Evolutionary conservation across 352 stramenopile genomes (phyloP).

Genomic region (Phytophthora europaea): DNA sequence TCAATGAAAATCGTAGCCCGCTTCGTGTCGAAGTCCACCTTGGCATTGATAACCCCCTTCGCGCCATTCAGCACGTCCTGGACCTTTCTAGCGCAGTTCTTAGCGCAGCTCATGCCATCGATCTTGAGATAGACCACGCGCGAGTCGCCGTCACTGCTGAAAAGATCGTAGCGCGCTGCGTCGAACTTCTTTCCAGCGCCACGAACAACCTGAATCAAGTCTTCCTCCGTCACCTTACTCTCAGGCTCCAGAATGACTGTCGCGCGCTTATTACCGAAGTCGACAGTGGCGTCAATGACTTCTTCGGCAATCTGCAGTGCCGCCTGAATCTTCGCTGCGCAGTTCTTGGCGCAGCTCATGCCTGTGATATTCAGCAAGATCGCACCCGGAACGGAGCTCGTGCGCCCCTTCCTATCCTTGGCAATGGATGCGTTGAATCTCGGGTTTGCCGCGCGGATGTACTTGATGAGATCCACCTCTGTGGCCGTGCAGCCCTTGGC

Average conservation of each 20-base stretch:
- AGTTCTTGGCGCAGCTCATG: slow-evolving; percentile 83
- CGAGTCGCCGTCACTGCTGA: slow-evolving; percentile 65
- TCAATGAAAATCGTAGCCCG: slow-evolving; percentile 84
- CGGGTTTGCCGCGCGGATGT: slow-evolving; percentile 76
- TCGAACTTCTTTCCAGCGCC: slow-evolving; percentile 58
- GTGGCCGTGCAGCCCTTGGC: slow-evolving; percentile 84
- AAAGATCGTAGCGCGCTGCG: slow-evolving; percentile 74
- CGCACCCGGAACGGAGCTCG: slow-evolving; percentile 65
- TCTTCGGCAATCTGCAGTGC: slow-evolving; percentile 57
- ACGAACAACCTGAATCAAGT: slow-evolving; percentile 74
- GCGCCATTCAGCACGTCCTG: slow-evolving; percentile 68
- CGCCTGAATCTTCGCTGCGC: slow-evolving; percentile 63
- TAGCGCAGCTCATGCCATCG: slow-evolving; percentile 82
- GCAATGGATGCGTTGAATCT: slow-evolving; percentile 80
- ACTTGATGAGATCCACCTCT: slow-evolving; percentile 90
- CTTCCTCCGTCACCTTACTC: slow-evolving; percentile 67
- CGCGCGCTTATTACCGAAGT: slow-evolving; percentile 75
- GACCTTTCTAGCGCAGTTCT: slow-evolving; percentile 83
- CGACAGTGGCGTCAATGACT: slow-evolving; percentile 77
- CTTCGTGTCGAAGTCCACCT: slow-evolving; percentile 82
- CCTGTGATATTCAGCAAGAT: slow-evolving; percentile 80
- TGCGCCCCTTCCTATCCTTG: slow-evolving; percentile 59
- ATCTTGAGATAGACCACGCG: slow-evolving; percentile 80
- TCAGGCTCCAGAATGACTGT: slow-evolving; percentile 76
- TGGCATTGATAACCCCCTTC: slow-evolving; percentile 78